Base-by-base conservation (phyloP, 768 basidiomycete species). In the Fomitopsis pulvina region DNA sequence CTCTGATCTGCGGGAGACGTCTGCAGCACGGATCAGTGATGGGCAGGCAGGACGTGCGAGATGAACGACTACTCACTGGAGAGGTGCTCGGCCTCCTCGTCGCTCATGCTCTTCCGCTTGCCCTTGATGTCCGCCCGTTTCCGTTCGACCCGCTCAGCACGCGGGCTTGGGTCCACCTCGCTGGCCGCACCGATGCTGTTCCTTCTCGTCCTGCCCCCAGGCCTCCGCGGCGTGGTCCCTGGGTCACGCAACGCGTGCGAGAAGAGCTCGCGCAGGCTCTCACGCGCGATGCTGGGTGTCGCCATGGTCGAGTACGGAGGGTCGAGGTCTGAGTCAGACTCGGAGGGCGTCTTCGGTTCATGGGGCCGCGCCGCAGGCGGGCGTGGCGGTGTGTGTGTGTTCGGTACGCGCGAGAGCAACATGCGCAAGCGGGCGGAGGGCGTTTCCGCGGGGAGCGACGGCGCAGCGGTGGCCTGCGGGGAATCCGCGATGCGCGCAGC, bases 381-480 rank as follows among this genome's bases (percentile, higher is more conserved):
- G 45, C 61, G 65, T 22, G 63, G 57, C 28, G 69, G 69, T 22
- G 70, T 70, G 27, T 56, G 58, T 22, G 69, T 70, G 28, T 56
- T 60, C 12, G 77, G 74, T 48, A 78, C 68, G 50, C 74, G 78
- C 27, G 73, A 66, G 8, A 86, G 68, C 4, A 86, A 66, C 21
- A 81, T 81, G 41, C 85, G 81, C 18, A 87, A 74, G 42, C 81
- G 78, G 20, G 72, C 75, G 18, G 83, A 81, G 6, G 82, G 77
- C 2, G 74, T 81, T 45, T 74, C 74, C 39, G 58, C 46, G 7
- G 64, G 58, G 11, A 52, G 40, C 20, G 26, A 51, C 16, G 56
- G 52, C 27, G 53, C 47, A 7, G 48, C 47, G 22, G 52, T 18
- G n/a, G 32, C 16, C 11, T 44, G 34, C 1, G 62, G 53, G 16